A percentile compares a stretch with the other conserved stretches of the same genome.
phyloP scores from a whole-genome alignment of 176 grass and related monocot genomes.

The Elaeis guineensis region DNA sequence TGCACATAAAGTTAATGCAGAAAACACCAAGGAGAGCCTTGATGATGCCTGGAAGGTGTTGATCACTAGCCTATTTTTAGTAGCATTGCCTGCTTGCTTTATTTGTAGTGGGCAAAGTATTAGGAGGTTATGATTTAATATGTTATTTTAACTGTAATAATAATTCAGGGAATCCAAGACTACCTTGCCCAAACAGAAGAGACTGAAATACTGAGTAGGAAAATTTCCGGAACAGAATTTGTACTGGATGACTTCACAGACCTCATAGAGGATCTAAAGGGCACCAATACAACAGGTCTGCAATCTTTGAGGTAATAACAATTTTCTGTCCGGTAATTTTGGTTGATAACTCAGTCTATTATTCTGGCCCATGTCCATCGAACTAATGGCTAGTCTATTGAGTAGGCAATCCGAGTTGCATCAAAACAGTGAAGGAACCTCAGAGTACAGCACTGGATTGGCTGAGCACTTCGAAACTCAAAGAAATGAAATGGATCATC shows the following conservation, averaged over 20 bases:
- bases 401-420: constrained; percentile 20
- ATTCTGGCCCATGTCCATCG: constrained; percentile 15
- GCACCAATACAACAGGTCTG: constrained; percentile 39
- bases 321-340: constrained; percentile 5
- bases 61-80: neutral
- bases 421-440: constrained; percentile 14
- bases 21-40: constrained; percentile 57
- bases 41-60: constrained; percentile 95
- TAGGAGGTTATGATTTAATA: constrained; percentile 3
- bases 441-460: constrained; percentile 18
- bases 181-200: constrained; percentile 77
- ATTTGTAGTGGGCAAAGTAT: neutral
- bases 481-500: constrained; percentile 4
- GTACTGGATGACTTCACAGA: constrained; percentile 69
- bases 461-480: constrained; percentile 9
- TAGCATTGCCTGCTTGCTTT: too few relatives aligned
- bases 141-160: constrained; percentile 10
- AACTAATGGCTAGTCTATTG: constrained; percentile 23
- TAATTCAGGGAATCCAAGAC: constrained; percentile 57
- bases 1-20: constrained; percentile 74
- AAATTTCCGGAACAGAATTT: constrained; percentile 50
- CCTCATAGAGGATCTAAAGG: constrained; percentile 77
- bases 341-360: constrained; percentile 9
- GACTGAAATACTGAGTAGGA: constrained; percentile 36
- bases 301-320: constrained; percentile 38